Evolutionary conservation across 148 eudicot genomes (phyloP), one percentile per base, ranked within the genome.

Genomic region (Rhododendron vialii): DNA sequence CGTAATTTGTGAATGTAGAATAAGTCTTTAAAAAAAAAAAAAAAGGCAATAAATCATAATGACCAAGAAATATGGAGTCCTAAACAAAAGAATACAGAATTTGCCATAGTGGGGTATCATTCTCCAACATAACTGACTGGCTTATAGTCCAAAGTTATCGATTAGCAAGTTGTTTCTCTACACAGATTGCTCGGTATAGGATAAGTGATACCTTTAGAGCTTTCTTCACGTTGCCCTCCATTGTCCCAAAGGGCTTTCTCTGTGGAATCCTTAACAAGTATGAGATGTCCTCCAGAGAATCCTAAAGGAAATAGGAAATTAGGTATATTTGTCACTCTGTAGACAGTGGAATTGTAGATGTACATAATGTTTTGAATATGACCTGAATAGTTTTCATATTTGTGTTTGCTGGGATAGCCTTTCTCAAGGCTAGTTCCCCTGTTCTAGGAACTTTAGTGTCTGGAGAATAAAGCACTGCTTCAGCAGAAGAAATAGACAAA

Each of bases 371-470:
- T 13, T 50, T 50, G 61, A 26, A 48, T 9, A 50, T 12, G 61
- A 96, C 99, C 98, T 97, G 99, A 88, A 97, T 94, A 18, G 94
- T 83, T 90, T 97, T 97, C 99, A 95, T 97, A 84, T 88, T 91
- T 63, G 92, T 61, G 90, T 93, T 97, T 63, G 99, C 99, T 45
- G 99, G 99, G 84, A 97, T 97, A 82, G 99, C 99, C 86, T 92
- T 53, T 81, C 99, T 91, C 67, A 97, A 75, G 85, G 99, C 99
- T 90, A 97, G 83, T 81, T 81, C 83, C 83, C 98, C 99, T 1
- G 98, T 97, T 87, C 99, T 91, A 63, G 99, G 99, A 82, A 95
- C 94, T 88, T 97, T 97, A 15, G 99, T 97, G 88, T 97, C 99
- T 33, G 99, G 99, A 36, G 99, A 97, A 90, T 94, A 86, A 48